Evolutionary conservation across 2,329 filamentous ascomycete species (phyloP), one percentile per base, ranked within the genome.

Genomic region (Colletotrichum scovillei): DNA sequence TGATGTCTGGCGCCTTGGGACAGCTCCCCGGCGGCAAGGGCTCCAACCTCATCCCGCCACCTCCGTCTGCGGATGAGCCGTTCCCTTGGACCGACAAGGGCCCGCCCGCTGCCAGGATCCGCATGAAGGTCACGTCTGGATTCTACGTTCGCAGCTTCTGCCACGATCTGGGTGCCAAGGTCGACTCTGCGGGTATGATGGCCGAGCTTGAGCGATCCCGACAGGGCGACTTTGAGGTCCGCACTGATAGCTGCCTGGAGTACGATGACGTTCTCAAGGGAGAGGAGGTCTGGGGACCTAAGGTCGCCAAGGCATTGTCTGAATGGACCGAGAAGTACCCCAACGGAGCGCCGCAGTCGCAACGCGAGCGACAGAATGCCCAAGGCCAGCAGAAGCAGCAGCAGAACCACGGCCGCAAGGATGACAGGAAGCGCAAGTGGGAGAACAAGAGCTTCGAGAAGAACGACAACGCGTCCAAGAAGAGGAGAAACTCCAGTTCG

Each of bases 71-170:
- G 30, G 81, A 86, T 78, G 84, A 86, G 0, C 87, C 88, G 6
- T 86, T 87, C 7, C 88, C 89, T 0, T 91, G 89, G 89, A 86
- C 84, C 52, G 89, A 87, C 80, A 85, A 91, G 78, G 90, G 89
- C 0, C 91, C 95, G 1, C 91, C 96, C 1, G 97, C 96, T 0
- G 94, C 91, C 62, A 93, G 91, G 79, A 91, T 99, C 73, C 92
- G 93, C 70, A 95, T 99, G 90, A 97, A 94, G 0, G 96, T 98
- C 64, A 95, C 95, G 2, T 97, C 95, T 0, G 97, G 97, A 52
- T 99, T 98, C 87, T 99, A 99, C 82, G 95, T 99, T 16, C 93
- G 97, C 75, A 97, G 94, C 71, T 91, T 99, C 77, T 95, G 95
- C 78, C 95, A 98, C 80, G 97, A 99, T 79, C 88, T 99, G 4